Conservation (phyloP, 1,139 yeast species). For the Yamadazyma triangularis region DNA sequence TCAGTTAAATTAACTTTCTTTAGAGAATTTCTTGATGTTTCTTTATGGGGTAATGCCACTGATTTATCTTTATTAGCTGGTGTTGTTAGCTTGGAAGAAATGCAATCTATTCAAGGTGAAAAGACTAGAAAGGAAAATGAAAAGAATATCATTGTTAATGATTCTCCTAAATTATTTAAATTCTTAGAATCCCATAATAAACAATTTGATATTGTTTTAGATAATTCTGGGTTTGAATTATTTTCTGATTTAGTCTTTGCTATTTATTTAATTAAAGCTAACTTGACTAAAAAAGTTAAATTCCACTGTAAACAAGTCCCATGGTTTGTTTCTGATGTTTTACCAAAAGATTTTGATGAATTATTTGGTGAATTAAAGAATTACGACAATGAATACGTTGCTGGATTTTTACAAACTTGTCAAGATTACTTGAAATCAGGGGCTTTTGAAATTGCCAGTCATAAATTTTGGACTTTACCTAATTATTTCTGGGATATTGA, state of each 20-base stretch:
- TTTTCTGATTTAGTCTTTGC: slow-evolving; percentile 81
- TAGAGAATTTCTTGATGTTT: slow-evolving; percentile 79
- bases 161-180: slow-evolving; percentile 66
- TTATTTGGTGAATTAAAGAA: slow-evolving; percentile 58
- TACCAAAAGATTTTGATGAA: slow-evolving; percentile 70
- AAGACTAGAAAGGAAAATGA: slow-evolving; percentile 81
- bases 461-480: slow-evolving; percentile 83
- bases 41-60: slow-evolving; percentile 97
- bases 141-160: slow-evolving; percentile 77
- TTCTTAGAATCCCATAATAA: slow-evolving; percentile 33
- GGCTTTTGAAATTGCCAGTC: slow-evolving; percentile 52
- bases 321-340: slow-evolving; percentile 97
- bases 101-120: slow-evolving; percentile 86
- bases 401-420: slow-evolving; percentile 31
- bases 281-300: slow-evolving; percentile 56
- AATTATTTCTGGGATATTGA: slow-evolving; percentile 68
- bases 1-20: slow-evolving; percentile 55
- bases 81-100: slow-evolving; percentile 74
- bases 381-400: slow-evolving; percentile 44
- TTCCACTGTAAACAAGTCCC: slow-evolving; percentile 90
- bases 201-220: slow-evolving; percentile 75
- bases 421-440: slow-evolving; percentile 50
- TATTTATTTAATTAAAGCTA: slow-evolving; percentile 69
- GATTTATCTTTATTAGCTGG: slow-evolving; percentile 86
- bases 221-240: slow-evolving; percentile 92